These are phyloP conservation scores for Lyophyllum atratum DNA, from an alignment of 768 basidiomycete genomes.

Conservation along the genomic window DNA sequence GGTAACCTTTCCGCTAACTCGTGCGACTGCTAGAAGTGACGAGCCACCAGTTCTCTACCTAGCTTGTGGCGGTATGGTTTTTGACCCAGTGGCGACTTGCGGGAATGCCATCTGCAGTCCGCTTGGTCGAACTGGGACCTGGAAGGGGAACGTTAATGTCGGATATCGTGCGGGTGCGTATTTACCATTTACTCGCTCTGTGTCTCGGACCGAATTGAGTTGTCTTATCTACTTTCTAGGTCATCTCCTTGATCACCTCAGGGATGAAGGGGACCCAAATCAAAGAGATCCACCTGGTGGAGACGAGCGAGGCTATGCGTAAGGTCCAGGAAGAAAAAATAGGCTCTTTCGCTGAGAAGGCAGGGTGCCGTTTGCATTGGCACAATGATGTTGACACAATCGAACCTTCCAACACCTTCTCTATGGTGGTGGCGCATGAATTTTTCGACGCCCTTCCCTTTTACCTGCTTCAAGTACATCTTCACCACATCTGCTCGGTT, in stretches of 20 bases:
- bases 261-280: conserved; percentile 30
- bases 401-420: conserved; percentile 54
- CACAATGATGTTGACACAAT: conserved; percentile 74
- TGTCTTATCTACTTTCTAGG: conserved; percentile 38
- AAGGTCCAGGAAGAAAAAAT: conserved; percentile 62
- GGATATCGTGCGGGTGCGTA: conserved; percentile 81
- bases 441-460: conserved; percentile 97
- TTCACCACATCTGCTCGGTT: neutral
- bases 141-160: conserved; percentile 91
- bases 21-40: conserved; percentile 32
- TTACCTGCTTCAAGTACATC: conserved; percentile 78
- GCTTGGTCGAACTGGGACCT: conserved; percentile 91
- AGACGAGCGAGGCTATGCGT: conserved; percentile 73
- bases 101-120: conserved; percentile 49
- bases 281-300: conserved; percentile 71
- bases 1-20: conserved; percentile 47
- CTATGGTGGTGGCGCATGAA: conserved; percentile 92
- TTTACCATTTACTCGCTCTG: neutral
- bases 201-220: neutral
- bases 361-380: conserved; percentile 59
- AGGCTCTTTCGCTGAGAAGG: conserved; percentile 22
- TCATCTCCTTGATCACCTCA: conserved; percentile 49
- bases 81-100: conserved; percentile 70
- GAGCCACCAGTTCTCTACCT: conserved; percentile 31
- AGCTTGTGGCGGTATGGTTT: conserved; percentile 90